A percentile compares a stretch with the other conserved stretches of the same genome.
Evolutionary conservation across 2,329 filamentous ascomycete species (phyloP).

Genomic region (Trichoderma lentiforme): DNA sequence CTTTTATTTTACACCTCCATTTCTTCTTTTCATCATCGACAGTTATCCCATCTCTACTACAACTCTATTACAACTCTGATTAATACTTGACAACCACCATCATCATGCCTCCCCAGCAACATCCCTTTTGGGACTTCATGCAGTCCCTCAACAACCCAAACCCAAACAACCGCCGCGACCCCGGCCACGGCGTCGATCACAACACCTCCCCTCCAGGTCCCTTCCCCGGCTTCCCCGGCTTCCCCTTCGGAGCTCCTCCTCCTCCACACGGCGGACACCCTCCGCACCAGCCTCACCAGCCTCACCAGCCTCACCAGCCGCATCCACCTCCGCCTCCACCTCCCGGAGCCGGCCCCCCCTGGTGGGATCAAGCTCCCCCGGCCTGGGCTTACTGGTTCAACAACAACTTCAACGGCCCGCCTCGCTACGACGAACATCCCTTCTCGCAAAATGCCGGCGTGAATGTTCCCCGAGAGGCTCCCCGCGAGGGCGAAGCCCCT

Average conservation of each 20-base stretch:
- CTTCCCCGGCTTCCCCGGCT: constrained; percentile 25
- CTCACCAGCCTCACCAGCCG: not conserved
- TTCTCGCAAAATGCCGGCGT: constrained; percentile 8
- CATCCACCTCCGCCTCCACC: constrained; percentile 8
- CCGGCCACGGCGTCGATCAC: constrained; percentile 40
- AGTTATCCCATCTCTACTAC: too few relatives aligned
- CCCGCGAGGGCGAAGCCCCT: constrained; percentile 26
- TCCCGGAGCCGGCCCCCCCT: not conserved
- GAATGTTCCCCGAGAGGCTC: constrained; percentile 9
- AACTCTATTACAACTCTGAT: not conserved
- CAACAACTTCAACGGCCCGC: not conserved
- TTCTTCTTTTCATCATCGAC: not conserved
- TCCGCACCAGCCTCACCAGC: constrained; percentile 5
- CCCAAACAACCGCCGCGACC: not conserved
- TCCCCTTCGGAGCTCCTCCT: constrained; percentile 31
- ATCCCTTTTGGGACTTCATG: constrained; percentile 36
- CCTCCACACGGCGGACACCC: not conserved
- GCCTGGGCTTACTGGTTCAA: not conserved
- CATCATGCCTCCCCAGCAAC: constrained; percentile 12
- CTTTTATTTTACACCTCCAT: not conserved
- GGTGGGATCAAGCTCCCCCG: not conserved
- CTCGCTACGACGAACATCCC: not conserved
- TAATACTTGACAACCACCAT: not conserved
- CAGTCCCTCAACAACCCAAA: constrained; percentile 29
- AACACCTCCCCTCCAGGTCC: constrained; percentile 21